Evolutionary conservation across 805 yeast genomes (phyloP), one percentile per base, ranked within the genome.

Genomic region (Metschnikowia drakensbergensis): DNA sequence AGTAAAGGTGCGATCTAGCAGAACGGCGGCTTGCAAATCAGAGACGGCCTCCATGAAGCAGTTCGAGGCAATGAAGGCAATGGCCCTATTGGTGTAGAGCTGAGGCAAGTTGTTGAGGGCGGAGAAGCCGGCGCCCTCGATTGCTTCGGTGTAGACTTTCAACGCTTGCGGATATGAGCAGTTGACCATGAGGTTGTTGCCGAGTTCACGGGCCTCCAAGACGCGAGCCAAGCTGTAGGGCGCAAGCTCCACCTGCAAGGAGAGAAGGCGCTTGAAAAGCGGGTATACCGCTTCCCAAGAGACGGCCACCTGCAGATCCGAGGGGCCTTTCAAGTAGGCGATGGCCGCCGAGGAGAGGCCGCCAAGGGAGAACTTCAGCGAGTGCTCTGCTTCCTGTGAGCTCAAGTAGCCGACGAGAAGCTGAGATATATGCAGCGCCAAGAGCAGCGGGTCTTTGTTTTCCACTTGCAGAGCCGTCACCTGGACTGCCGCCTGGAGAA

Each of bases 51-150:
- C 76, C 1, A 65, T 63, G 42, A 66, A 67, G 51, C 75, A 71
- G 45, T 68, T 67, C 30, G 71, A 58, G 4, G 75, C 75, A 33
- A 72, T 69, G 48, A 58, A 71, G 13, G 75, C 74, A 42, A 72
- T 66, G 6, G 76, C 72, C 42, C 76, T 49, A 53, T 72, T 72
- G 29, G 71, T 64, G 34, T 59, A 54, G 27, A 72, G 53, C 47
- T 71, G 76, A 1, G 73, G 67, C 39, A 46, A 40, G 30, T 48
- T 48, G 13, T 50, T 46, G 3, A 48, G 26, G 9, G 58, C 40
- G 3, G 57, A 37, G 8, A 47, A 40, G 8, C 52, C 53, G 32
- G 67, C 60, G 13, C 55, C 32, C 32, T 62, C 59, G 10, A 70
- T 50, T 3, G 74, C 76, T 26, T 64, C 61, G 22, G 75, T 72